A percentile compares a stretch with the other conserved stretches of the same genome.
Evolutionary conservation across 108 stramenopile genomes (phyloP).

Genomic region (Cyclotella sp.): DNA sequence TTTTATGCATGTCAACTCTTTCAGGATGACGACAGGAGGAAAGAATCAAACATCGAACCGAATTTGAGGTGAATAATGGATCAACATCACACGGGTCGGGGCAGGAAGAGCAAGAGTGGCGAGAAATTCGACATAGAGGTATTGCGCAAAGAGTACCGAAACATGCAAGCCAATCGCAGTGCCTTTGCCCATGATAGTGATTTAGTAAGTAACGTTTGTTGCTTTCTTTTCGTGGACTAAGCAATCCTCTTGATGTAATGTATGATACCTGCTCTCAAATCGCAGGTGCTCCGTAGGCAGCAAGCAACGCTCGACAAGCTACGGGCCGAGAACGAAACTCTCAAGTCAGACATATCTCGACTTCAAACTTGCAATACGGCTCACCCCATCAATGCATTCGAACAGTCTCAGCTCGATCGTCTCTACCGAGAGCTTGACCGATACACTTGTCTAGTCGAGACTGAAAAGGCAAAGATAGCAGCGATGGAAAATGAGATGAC

Average conservation of each 20-base stretch:
- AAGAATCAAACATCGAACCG: too few relatives aligned
- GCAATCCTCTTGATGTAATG: not conserved
- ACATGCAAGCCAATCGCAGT: constrained; percentile 90
- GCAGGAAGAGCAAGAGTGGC: constrained; percentile 8
- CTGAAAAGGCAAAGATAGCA: constrained; percentile 55
- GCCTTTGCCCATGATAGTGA: constrained; percentile 81
- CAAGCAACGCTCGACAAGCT: constrained; percentile 78
- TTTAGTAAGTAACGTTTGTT: constrained; percentile 32
- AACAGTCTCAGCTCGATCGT: constrained; percentile 60
- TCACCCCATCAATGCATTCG: constrained; percentile 56
- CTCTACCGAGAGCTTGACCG: constrained; percentile 65
- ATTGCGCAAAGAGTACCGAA: constrained; percentile 83
- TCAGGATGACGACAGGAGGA: too few relatives aligned
- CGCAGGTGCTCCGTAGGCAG: constrained; percentile 79
- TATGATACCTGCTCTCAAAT: not conserved
- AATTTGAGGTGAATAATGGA: too few relatives aligned
- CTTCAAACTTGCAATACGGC: constrained; percentile 69
- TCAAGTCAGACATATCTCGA: constrained; percentile 79
- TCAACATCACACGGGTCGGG: not conserved
- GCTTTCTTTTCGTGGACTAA: not conserved
- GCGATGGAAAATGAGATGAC: constrained; percentile 69
- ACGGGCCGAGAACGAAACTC: constrained; percentile 70
- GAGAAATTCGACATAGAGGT: constrained; percentile 64
- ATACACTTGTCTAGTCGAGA: constrained; percentile 56
- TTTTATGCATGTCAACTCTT: too few relatives aligned